Evolutionary conservation across 2,329 filamentous ascomycete species (phyloP).

Genomic region (Botrytis medusae): DNA sequence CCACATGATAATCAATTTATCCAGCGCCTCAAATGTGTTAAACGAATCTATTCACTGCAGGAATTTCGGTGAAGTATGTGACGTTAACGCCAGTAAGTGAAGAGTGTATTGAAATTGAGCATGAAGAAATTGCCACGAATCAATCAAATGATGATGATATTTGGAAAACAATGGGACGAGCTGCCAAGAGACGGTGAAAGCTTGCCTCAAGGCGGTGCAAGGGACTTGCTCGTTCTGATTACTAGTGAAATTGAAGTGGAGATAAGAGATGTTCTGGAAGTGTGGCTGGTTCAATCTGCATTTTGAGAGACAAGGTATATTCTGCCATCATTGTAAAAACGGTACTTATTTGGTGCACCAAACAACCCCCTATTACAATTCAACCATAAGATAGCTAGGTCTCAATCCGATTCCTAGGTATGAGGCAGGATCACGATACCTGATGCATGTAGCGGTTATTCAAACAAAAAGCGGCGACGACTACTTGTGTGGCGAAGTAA

Average conservation of each 20-base stretch:
- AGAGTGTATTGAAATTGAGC: background rate
- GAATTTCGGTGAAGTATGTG: slow-evolving; percentile 14
- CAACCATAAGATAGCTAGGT: background rate
- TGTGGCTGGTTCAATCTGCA: slow-evolving; percentile 6
- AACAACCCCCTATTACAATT: background rate
- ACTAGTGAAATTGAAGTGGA: slow-evolving; percentile 4
- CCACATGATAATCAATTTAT: background rate
- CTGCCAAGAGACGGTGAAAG: background rate
- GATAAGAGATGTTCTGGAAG: slow-evolving; percentile 9
- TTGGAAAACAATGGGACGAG: slow-evolving; percentile 5
- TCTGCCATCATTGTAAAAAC: background rate
- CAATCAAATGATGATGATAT: background rate
- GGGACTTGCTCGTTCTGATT: slow-evolving; percentile 2
- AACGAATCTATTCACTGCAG: slow-evolving; percentile 2
- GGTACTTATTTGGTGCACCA: background rate
- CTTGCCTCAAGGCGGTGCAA: background rate
- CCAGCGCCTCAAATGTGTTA: background rate
- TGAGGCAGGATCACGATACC: slow-evolving; percentile 3
- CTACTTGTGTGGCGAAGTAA: slow-evolving; percentile 19
- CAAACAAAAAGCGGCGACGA: background rate
- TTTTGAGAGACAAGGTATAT: background rate
- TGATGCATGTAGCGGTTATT: background rate
- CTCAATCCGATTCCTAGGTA: background rate
- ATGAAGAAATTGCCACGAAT: background rate
- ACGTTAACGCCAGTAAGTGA: background rate